phyloP scores from a whole-genome alignment of 1,139 yeast genomes.

The Yamadazyma sp. region DNA sequence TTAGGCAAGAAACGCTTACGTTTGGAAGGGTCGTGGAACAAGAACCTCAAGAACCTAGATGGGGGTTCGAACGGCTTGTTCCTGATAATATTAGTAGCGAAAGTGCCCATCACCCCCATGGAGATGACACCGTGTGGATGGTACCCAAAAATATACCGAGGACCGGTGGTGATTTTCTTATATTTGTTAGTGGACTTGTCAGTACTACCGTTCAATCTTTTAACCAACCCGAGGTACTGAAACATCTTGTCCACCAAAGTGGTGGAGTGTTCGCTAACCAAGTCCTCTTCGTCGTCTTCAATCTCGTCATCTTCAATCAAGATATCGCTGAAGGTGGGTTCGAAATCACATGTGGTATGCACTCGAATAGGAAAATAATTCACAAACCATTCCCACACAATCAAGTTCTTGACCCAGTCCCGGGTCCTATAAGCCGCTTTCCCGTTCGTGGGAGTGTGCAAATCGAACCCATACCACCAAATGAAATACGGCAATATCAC shows the following conservation, averaged over 20 bases:
- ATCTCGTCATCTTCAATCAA: constrained; percentile 17
- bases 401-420: constrained; percentile 54
- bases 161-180: constrained; percentile 54
- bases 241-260: constrained; percentile 40
- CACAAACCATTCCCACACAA: constrained; percentile 74
- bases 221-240: constrained; percentile 38
- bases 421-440: constrained; percentile 59
- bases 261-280: constrained; percentile 38
- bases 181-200: constrained; percentile 13
- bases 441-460: constrained; percentile 75
- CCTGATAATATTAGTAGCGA: constrained; percentile 73
- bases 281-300: constrained; percentile 45
- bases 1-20: constrained; percentile 72
- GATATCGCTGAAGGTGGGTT: constrained; percentile 65
- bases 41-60: constrained; percentile 52
- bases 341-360: constrained; percentile 69
- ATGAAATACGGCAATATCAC: constrained; percentile 53
- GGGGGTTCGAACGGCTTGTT: constrained; percentile 48
- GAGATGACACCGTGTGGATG: constrained; percentile 98
- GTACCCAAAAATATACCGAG: constrained; percentile 85
- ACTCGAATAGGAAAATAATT: constrained; percentile 77
- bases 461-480: constrained; percentile 58
- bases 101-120: constrained; percentile 84
- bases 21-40: constrained; percentile 44
- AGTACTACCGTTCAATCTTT: constrained; percentile 32